Evolutionary conservation across 2,329 filamentous ascomycete genomes (phyloP).

Genomic region (Neonectria punicea): DNA sequence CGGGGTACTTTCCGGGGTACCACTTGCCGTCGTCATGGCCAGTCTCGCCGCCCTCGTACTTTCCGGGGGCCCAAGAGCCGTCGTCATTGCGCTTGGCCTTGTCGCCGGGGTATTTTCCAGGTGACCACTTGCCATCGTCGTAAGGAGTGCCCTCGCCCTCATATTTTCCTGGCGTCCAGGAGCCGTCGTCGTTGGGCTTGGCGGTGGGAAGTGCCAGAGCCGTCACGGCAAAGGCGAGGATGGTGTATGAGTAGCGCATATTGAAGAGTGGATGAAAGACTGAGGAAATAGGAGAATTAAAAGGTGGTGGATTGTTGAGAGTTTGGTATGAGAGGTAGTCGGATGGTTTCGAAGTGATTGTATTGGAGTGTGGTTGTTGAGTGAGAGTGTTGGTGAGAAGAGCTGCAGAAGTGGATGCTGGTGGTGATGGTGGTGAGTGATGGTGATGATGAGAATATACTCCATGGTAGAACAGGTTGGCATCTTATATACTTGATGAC

Average conservation of each 20-base stretch:
- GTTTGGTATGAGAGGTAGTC: not conserved
- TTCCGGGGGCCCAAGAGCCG: constrained; percentile 13
- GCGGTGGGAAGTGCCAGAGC: constrained; percentile 36
- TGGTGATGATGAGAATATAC: not conserved
- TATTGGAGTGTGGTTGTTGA: not conserved
- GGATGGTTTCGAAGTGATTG: not conserved
- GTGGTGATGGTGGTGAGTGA: not conserved
- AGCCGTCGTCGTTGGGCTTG: constrained; percentile 32
- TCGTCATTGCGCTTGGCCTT: not conserved
- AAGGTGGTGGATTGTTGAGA: not conserved
- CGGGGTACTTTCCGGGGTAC: constrained; percentile 18
- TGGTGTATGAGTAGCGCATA: constrained; percentile 37
- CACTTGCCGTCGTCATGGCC: constrained; percentile 14
- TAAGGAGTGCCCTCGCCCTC: not conserved
- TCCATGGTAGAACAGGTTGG: not conserved
- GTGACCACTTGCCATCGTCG: constrained; percentile 3
- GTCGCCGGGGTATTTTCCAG: not conserved
- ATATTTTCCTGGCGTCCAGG: constrained; percentile 10
- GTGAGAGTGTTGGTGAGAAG: not conserved
- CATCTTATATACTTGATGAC: not conserved
- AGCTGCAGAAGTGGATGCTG: not conserved
- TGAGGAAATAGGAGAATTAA: not conserved
- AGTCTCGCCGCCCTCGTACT: constrained; percentile 24
- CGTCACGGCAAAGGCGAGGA: constrained; percentile 37
- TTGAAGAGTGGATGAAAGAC: constrained; percentile 3